These are phyloP conservation scores for Vanrija humicola DNA, from an alignment of 1,284 basidiomycete genomes.

Conservation along the genomic window DNA sequence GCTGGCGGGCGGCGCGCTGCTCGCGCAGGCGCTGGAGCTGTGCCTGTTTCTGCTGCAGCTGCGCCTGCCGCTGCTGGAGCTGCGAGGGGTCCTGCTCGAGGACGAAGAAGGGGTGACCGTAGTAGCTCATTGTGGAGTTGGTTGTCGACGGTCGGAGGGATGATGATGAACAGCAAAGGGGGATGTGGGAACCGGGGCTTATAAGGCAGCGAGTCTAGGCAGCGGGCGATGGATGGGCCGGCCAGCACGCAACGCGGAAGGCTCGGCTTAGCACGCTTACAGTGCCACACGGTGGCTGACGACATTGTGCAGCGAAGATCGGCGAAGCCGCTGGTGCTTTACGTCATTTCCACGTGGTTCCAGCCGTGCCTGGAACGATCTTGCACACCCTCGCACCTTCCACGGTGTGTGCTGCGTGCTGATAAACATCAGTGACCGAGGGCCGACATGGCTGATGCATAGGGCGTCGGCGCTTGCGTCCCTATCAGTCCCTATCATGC, in stretches of 20 bases:
- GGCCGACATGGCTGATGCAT: neutral
- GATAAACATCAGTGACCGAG: too few species aligned
- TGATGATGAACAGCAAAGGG: neutral
- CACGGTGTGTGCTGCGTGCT: neutral
- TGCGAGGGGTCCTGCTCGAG: neutral
- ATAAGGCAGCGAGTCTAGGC: too few species aligned
- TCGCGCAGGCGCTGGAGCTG: neutral
- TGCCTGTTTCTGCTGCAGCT: neutral
- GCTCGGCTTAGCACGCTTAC: too few species aligned
- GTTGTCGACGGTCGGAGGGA: neutral
- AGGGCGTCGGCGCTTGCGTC: neutral
- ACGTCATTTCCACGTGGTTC: too few species aligned
- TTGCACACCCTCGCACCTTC: neutral
- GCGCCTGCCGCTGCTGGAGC: neutral
- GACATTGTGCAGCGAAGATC: too few species aligned
- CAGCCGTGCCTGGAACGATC: neutral
- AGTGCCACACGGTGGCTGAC: too few species aligned
- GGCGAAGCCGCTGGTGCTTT: too few species aligned
- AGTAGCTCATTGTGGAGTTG: constrained; percentile 10
- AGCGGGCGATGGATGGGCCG: too few species aligned
- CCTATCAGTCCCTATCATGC: too few species aligned
- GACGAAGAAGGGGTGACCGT: constrained; percentile 15
- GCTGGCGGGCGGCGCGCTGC: neutral
- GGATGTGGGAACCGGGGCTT: too few species aligned
- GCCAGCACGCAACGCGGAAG: too few species aligned